phyloP scores from a whole-genome alignment of 2,329 filamentous ascomycete genomes.

The Aspergillus phoenicis region DNA sequence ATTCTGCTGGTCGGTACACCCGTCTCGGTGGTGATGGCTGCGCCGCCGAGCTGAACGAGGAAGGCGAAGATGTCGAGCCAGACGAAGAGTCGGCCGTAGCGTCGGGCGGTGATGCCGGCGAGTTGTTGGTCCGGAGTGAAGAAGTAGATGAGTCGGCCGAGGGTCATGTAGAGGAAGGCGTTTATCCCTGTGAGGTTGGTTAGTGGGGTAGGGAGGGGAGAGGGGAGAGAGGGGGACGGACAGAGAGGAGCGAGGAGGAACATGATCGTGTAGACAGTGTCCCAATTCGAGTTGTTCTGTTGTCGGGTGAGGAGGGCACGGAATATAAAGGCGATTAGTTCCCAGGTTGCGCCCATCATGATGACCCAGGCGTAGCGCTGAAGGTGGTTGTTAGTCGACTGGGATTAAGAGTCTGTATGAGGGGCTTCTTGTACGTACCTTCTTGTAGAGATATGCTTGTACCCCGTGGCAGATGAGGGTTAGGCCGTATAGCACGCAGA shows the following conservation, averaged over 20 bases:
- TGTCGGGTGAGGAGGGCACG: slow-evolving; percentile 46
- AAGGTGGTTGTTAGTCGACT: slow-evolving; percentile 8
- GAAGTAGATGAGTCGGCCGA: slow-evolving; percentile 46
- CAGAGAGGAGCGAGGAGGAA: slow-evolving; percentile 49
- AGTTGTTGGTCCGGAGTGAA: slow-evolving; percentile 40
- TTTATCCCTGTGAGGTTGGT: slow-evolving; percentile 42
- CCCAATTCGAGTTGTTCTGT: slow-evolving; percentile 37
- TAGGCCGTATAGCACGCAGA: slow-evolving; percentile 36
- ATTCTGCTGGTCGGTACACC: slow-evolving; percentile 28
- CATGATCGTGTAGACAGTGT: slow-evolving; percentile 43
- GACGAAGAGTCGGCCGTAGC: slow-evolving; percentile 48
- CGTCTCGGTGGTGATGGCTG: slow-evolving; percentile 36
- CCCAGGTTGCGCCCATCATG: slow-evolving; percentile 47
- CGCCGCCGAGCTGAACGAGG: slow-evolving; percentile 48
- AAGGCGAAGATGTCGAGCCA: slow-evolving; percentile 50
- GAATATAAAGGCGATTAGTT: slow-evolving; percentile 43
- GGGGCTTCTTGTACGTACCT: slow-evolving; percentile 20
- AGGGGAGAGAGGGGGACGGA: slow-evolving; percentile 15
- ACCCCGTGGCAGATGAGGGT: slow-evolving; percentile 32
- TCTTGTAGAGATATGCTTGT: slow-evolving; percentile 38
- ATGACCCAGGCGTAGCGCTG: slow-evolving; percentile 49
- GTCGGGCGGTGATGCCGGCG: slow-evolving; percentile 38
- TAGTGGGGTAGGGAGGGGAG: not conserved
- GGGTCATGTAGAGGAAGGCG: slow-evolving; percentile 48
- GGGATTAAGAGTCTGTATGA: not conserved